Conservation (phyloP, 1,284 basidiomycete genomes). For the Volvariella volvacea region DNA sequence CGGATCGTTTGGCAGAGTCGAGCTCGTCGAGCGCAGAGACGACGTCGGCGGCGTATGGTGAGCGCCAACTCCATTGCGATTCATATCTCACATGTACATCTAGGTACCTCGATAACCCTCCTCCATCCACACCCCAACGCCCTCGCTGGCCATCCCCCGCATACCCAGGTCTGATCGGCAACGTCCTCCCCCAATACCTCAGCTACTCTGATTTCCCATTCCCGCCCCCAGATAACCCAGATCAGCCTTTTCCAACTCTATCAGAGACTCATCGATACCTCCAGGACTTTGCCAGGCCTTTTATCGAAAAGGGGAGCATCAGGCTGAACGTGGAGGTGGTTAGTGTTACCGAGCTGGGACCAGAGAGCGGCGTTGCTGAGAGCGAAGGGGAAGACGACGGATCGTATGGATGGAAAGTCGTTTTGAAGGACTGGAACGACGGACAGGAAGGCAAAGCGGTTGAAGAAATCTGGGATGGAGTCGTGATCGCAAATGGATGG, state of each 20-base stretch:
- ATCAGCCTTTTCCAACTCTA: slow-evolving; percentile 39
- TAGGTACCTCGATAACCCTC: slow-evolving; percentile 24
- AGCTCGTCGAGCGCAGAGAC: slow-evolving; percentile 35
- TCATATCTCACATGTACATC: background rate
- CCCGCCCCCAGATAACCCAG: slow-evolving; percentile 15
- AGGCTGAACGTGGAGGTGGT: slow-evolving; percentile 32
- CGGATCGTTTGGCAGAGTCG: slow-evolving; percentile 30
- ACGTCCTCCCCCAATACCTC: slow-evolving; percentile 40
- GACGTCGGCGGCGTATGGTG: slow-evolving; percentile 43
- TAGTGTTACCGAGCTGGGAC: slow-evolving; percentile 16
- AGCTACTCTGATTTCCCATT: slow-evolving; percentile 29
- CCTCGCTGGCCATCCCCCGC: slow-evolving; percentile 37
- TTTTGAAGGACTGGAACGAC: slow-evolving; percentile 29
- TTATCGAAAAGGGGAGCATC: slow-evolving; percentile 25
- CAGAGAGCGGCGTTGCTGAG: too few relatives aligned
- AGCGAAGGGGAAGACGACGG: slow-evolving; percentile 20
- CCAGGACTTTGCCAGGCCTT: slow-evolving; percentile 28
- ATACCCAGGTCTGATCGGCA: slow-evolving; percentile 39
- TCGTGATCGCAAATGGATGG: slow-evolving; percentile 37
- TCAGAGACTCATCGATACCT: slow-evolving; percentile 35
- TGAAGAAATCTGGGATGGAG: slow-evolving; percentile 37
- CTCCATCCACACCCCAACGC: slow-evolving; percentile 1
- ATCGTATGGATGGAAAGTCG: slow-evolving; percentile 30
- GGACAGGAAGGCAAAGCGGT: slow-evolving; percentile 12
- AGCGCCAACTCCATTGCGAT: background rate